Percentiles rank a stretch among this genome's conserved stretches.
Conservation (phyloP, 371 early-diverging fungal genomes). For the Sanchytrium tribonematis region DNA sequence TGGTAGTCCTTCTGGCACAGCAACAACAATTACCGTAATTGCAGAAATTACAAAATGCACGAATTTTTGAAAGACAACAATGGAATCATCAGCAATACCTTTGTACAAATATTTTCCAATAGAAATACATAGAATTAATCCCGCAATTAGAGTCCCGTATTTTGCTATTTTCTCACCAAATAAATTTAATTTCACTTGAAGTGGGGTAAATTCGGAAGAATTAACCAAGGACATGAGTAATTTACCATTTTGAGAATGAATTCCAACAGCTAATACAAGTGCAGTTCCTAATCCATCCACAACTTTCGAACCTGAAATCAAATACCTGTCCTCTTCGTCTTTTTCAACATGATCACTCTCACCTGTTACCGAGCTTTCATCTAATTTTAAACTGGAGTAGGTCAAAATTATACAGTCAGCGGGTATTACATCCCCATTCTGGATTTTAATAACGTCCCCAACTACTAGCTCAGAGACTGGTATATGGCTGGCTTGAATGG, state of each 20-base stretch:
- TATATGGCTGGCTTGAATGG: background rate
- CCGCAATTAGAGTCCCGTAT: conserved; percentile 29
- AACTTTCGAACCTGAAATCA: conserved; percentile 67
- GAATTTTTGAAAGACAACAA: background rate
- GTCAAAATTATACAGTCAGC: conserved; percentile 56
- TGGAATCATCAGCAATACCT: background rate
- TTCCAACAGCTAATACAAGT: conserved; percentile 61
- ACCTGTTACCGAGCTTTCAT: conserved; percentile 72
- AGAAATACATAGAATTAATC: conserved; percentile 31
- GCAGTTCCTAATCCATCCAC: conserved; percentile 54
- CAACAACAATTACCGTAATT: conserved; percentile 42
- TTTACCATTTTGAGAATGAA: conserved; percentile 40
- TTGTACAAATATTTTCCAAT: conserved; percentile 25
- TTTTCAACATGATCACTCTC: conserved; percentile 60
- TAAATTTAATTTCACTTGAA: conserved; percentile 1
- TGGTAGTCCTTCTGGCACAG: conserved; percentile 91
- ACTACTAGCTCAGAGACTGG: conserved; percentile 30
- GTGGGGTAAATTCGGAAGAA: conserved; percentile 35
- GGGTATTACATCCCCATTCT: background rate
- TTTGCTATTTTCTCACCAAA: conserved; percentile 41
- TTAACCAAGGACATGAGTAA: conserved; percentile 27
- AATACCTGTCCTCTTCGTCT: conserved; percentile 34
- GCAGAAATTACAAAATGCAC: conserved; percentile 29
- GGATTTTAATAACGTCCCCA: conserved; percentile 53
- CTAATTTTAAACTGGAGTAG: conserved; percentile 52